Evolutionary conservation across 2,329 filamentous ascomycete genomes (phyloP), one percentile per base, ranked within the genome.

Genomic region (Amauroascus niger): DNA sequence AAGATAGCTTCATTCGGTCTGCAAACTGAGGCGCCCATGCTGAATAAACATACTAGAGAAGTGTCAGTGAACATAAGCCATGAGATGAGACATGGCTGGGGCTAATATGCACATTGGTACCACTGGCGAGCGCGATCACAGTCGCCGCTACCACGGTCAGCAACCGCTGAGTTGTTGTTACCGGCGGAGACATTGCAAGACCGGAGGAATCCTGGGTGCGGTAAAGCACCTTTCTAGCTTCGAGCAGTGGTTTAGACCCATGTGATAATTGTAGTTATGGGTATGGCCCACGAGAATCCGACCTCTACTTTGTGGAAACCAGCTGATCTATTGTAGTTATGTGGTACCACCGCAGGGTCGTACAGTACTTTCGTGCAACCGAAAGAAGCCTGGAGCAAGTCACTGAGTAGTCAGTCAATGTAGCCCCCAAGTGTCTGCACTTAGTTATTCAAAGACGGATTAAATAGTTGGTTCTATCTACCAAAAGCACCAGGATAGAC

Each of bases 1-100:
- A 86, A 13, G 89, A 89, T 57, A 97, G 80, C 66, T 86, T 83
- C 62, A 98, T 77, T 62, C 81, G 83, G 64, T 94, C 84, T 48
- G 90, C 89, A 66, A 96, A 96, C 71, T 96, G 90, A 18, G 93
- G 93, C 13, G 88, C 89, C 90, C 93, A 98, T 71, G 91, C 91
- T 53, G 89, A 96, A 72, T 96, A 98, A 66, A 90, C 91, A 80
- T 98, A 97, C 88, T 96, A 65, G 48, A 49, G 14, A 33, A 49
- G 56, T 69, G 46, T 40, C 53, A 45, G 16, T 22, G 37, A n/a
- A 24, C 39, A 30, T 24, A 9, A n/a, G n/a, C 32, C 48, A 33
- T 35, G 6, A 56, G 49, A 13, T 33, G 41, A 14, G 49, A 44
- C 54, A 52, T 59, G 30, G 50, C 45, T 32, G 48, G 40, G 49